A percentile compares a stretch with the other conserved stretches of the same genome.
Conservation (phyloP, 805 yeast genomes). For the Metschnikowia bowlesiae region DNA sequence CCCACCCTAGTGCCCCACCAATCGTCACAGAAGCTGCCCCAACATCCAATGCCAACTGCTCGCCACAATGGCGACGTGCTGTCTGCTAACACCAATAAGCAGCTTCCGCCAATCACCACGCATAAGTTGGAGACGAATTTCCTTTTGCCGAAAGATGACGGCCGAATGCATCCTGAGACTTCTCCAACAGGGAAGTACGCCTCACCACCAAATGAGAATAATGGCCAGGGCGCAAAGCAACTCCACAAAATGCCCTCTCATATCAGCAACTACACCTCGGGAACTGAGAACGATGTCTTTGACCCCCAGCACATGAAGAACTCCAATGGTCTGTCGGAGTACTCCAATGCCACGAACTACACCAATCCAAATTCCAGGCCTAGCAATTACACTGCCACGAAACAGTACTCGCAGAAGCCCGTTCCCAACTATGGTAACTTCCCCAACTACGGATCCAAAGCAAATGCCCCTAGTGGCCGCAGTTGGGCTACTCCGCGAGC, state of each 20-base stretch:
- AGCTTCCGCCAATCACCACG: slow-evolving; percentile 9
- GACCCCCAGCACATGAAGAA: slow-evolving; percentile 9
- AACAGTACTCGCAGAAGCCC: too few species aligned
- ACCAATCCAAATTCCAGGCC: slow-evolving; percentile 4
- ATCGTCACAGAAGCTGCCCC: neutral
- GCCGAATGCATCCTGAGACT: neutral
- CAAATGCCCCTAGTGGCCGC: slow-evolving; percentile 20
- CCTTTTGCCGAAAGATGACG: neutral
- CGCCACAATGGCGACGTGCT: neutral
- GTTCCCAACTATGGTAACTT: too few species aligned
- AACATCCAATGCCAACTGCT: neutral
- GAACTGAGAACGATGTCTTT: slow-evolving; percentile 14
- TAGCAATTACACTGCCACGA: neutral
- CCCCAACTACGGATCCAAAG: too few species aligned
- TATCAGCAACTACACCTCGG: slow-evolving; percentile 12
- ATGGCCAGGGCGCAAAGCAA: neutral
- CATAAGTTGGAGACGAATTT: neutral
- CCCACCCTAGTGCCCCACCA: neutral
- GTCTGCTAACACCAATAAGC: slow-evolving; percentile 6
- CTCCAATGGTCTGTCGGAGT: slow-evolving; percentile 22
- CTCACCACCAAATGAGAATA: neutral
- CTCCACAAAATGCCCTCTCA: slow-evolving; percentile 16
- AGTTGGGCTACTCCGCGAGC: slow-evolving; percentile 44
- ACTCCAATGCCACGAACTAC: slow-evolving; percentile 38
- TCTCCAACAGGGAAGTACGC: neutral